These are phyloP conservation scores for Botrytis deweyae DNA, from an alignment of 2,329 filamentous ascomycete genomes.

Conservation along the genomic window DNA sequence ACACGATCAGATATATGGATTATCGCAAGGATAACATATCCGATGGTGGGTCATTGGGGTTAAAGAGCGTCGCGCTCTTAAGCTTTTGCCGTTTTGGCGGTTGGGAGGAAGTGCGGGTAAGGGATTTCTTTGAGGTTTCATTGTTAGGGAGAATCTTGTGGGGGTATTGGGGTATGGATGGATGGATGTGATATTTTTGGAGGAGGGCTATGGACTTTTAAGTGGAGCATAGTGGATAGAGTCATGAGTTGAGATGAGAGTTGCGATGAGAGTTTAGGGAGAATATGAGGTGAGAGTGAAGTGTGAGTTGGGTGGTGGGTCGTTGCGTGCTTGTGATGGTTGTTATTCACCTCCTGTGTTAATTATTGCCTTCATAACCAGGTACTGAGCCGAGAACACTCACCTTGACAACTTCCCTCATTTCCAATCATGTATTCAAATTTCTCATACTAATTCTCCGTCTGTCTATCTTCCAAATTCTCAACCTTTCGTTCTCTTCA, in stretches of 20 bases:
- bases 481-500: neutral
- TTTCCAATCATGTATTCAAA: neutral
- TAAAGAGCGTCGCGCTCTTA: neutral
- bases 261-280: neutral
- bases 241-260: neutral
- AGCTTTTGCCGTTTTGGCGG: neutral
- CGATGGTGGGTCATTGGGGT: neutral
- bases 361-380: neutral
- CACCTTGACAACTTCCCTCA: neutral
- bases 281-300: neutral
- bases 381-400: neutral
- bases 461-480: too few species aligned
- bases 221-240: neutral
- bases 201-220: neutral
- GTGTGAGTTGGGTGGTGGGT: neutral
- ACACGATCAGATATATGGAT: neutral
- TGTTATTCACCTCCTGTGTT: neutral
- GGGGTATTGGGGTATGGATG: neutral
- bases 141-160: neutral
- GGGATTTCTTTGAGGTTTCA: neutral
- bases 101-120: neutral
- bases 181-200: neutral
- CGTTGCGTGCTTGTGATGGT: neutral
- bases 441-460: neutral
- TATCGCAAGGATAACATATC: neutral